phyloP scores from a whole-genome alignment of 148 eudicot species.

The Vaccinium myrtillus region DNA sequence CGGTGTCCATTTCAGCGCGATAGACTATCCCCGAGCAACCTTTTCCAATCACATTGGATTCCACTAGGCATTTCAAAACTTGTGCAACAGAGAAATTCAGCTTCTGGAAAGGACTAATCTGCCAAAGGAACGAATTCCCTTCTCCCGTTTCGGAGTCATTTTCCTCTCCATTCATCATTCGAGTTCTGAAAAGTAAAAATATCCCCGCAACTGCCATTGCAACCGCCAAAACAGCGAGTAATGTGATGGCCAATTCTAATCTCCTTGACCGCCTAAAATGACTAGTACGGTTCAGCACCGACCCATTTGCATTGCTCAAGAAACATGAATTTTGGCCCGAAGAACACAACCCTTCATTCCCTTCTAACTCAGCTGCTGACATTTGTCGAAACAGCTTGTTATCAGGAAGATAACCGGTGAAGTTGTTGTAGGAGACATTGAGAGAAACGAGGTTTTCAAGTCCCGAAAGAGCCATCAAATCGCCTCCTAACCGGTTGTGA shows the following conservation, averaged over 20 bases:
- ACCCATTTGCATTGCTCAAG: conserved; percentile 14
- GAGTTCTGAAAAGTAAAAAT: conserved; percentile 53
- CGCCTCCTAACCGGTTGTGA: conserved; percentile 57
- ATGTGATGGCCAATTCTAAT: conserved; percentile 53
- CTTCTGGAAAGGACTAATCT: conserved; percentile 86
- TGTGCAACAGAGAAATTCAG: conserved; percentile 72
- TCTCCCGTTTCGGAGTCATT: conserved; percentile 65
- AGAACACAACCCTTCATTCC: conserved; percentile 60
- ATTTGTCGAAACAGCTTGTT: conserved; percentile 73
- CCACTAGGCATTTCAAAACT: conserved; percentile 63
- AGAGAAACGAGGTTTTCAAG: conserved; percentile 67
- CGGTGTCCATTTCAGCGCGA: conserved; percentile 63
- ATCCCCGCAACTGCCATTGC: conserved; percentile 64
- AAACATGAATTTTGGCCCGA: conserved; percentile 38
- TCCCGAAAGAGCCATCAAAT: conserved; percentile 41
- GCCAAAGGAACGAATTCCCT: conserved; percentile 64
- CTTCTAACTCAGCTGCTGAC: conserved; percentile 46
- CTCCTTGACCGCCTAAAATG: conserved; percentile 32
- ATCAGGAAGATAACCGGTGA: conserved; percentile 71
- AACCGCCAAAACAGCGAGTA: conserved; percentile 49
- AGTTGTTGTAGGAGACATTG: conserved; percentile 67
- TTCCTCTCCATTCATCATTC: conserved; percentile 41
- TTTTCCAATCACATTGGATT: conserved; percentile 73
- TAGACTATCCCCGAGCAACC: conserved; percentile 90
- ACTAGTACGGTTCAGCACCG: not conserved